Evolutionary conservation across 192 early-diverging fungal species (phyloP).

Genomic region (Pilobolus umbonatus): DNA sequence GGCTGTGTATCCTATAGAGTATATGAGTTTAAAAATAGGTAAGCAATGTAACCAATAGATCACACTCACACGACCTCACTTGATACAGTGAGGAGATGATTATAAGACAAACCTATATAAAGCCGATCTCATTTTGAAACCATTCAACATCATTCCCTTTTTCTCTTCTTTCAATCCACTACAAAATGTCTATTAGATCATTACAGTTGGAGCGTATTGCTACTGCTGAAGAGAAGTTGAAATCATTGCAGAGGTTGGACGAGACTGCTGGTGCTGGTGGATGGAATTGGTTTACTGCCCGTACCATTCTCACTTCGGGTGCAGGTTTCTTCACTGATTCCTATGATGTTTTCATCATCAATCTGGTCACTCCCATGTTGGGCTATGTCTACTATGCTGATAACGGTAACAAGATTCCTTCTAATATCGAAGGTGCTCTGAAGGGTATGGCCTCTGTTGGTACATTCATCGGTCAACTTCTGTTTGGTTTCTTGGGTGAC

Average conservation of each 20-base stretch:
- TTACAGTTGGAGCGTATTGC: slow-evolving; percentile 12
- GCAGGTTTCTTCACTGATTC: slow-evolving; percentile 90
- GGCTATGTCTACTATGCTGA: slow-evolving; percentile 61
- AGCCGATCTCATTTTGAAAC: no score
- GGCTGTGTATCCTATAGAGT: neutral
- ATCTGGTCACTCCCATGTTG: slow-evolving; percentile 86
- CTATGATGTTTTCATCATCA: slow-evolving; percentile 96
- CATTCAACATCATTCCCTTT: neutral
- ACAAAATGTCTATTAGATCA: slow-evolving; percentile 10
- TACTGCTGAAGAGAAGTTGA: slow-evolving; percentile 22
- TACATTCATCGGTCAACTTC: slow-evolving; percentile 81
- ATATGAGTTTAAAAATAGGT: neutral
- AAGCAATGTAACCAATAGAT: neutral
- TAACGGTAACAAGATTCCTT: slow-evolving; percentile 52
- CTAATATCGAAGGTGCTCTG: slow-evolving; percentile 69
- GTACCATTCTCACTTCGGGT: slow-evolving; percentile 62
- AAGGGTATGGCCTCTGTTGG: slow-evolving; percentile 83
- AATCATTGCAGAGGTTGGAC: slow-evolving; percentile 26
- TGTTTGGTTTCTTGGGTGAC: slow-evolving; percentile 83
- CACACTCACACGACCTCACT: slow-evolving; percentile 20
- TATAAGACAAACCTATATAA: no score
- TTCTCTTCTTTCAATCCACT: slow-evolving; percentile 1
- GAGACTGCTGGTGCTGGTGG: slow-evolving; percentile 19
- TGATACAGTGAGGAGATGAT: no score
- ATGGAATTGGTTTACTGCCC: slow-evolving; percentile 61